Evolutionary conservation across 2,329 filamentous ascomycete species (phyloP), one percentile per base, ranked within the genome.

Genomic region (Ascocoryne sarcoides): DNA sequence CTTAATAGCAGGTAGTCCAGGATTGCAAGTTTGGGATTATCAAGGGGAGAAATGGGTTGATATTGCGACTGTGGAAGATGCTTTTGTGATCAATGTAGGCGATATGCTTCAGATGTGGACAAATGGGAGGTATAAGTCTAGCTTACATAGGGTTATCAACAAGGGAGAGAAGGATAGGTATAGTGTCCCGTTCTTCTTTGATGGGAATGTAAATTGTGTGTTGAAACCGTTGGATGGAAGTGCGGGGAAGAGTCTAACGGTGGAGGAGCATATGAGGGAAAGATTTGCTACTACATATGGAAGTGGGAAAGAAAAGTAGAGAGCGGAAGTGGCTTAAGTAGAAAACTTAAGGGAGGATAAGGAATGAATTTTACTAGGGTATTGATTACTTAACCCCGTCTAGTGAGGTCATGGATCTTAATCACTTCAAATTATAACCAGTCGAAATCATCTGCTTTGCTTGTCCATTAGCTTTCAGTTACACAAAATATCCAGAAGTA

Each of bases 71-170:
- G 61, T 60, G 10, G 47, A 57, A 23, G 66, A 62, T 34, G 68
- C 68, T 1, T 68, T 66, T 41, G 68, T 74, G 1, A 66, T 73
- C 36, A 74, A 72, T 49, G 49, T 70, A 12, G 69, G 69, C 17
- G 67, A 73, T 47, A 61, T 72, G 53, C 60, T 73, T 44, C 51
- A 58, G 36, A 57, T 61, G 37, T 71, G 69, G 67, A 75, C 70
- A 12, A 64, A 65, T 29, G 65, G 67, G 20, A 54, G 60, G 42
- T 76, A 74, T 59, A 68, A 65, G 53, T 69, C 65, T 50, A 71
- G 64, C 42, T 50, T 71, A 3, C 73, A 76, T 54, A 60, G 71
- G 4, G 73, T 76, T 23, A 65, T 76, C 46, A 75, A 75, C 59
- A 62, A 60, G 39, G 63, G 63, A 10, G 62, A 62, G 2, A 59